These are phyloP conservation scores for Malassezia restricta DNA, from an alignment of 1,284 basidiomycete species.

Conservation along the genomic window DNA sequence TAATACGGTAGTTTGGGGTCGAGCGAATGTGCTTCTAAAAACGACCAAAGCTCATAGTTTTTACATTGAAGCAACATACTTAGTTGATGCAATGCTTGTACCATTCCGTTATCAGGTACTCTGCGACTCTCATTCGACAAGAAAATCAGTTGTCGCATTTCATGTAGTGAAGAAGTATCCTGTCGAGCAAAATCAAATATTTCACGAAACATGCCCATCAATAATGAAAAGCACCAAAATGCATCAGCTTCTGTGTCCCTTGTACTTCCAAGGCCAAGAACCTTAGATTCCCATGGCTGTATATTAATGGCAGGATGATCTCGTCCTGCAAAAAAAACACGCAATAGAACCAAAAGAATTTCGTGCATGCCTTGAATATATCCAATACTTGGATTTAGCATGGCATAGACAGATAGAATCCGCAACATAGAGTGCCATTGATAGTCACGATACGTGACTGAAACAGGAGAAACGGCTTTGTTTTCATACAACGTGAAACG, in stretches of 20 bases:
- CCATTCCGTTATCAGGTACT: conserved; percentile 26
- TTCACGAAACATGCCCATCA: conserved; percentile 39
- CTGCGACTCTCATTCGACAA: neutral
- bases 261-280: conserved; percentile 3
- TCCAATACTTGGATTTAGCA: conserved; percentile 39
- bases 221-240: conserved; percentile 42
- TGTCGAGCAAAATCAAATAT: conserved; percentile 34
- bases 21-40: conserved; percentile 20
- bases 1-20: conserved; percentile 41
- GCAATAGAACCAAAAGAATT: conserved; percentile 35
- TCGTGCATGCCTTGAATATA: conserved; percentile 45
- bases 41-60: conserved; percentile 28
- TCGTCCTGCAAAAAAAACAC: conserved; percentile 9
- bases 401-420: conserved; percentile 39
- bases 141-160: neutral
- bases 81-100: conserved; percentile 20
- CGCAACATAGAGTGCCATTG: conserved; percentile 41
- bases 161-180: conserved; percentile 10
- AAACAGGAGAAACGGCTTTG: neutral
- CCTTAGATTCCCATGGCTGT: conserved; percentile 2
- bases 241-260: conserved; percentile 36
- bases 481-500: neutral
- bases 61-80: conserved; percentile 28
- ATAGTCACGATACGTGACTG: conserved; percentile 12
- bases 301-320: neutral